Evolutionary conservation across 345 rosid genomes (phyloP), one percentile per base, ranked within the genome.

Genomic region (Firmiana major): DNA sequence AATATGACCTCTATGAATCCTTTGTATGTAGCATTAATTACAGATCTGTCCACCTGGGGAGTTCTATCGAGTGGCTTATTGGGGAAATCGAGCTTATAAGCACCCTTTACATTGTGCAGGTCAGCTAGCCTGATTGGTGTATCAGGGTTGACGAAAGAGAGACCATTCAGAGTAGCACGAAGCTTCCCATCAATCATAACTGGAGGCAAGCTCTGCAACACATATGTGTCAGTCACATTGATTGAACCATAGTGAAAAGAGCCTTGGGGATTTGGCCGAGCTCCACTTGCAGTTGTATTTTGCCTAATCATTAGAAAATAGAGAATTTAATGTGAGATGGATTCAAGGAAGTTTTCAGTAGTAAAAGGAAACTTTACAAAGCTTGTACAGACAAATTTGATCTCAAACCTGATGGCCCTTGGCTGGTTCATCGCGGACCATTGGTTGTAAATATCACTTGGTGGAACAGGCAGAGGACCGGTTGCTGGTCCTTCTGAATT

Each of bases 251-350:
- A 96, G 84, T 90, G 99, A 76, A 79, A 96, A 71, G 99, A 96
- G 2, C 99, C 99, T 66, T 96, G 99, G 0, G 99, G 98, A 71
- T 96, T 96, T 71, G 98, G 98, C 36, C 99, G 94, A 83, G 99
- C 98, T 77, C 99, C 99, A 80, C 98, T 92, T 12, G 99, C 97
- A 73, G 89, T 76, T 69, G 89, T 87, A 79, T 96, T 96, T 88
- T 86, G 92, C 91, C 99, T 96, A 66, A 63, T 34, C 73, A 83
- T 79, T 21, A 16, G 28, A 51, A 51, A 77, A 72, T 36, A 62
- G 55, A 69, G 22, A 31, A 31, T 40, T n/a, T 64, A 78, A 49
- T 38, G 45, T 67, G 48, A 10, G 58, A 63, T 3, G 9, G 54
- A 68, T 68, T n/a, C 9, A 36, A 0, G 36, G 6, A 28, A 55